A percentile compares a stretch with the other conserved stretches of the same genome.
phyloP scores from a whole-genome alignment of 1,284 basidiomycete genomes.

The Cutaneotrichosporon arboriforme region DNA sequence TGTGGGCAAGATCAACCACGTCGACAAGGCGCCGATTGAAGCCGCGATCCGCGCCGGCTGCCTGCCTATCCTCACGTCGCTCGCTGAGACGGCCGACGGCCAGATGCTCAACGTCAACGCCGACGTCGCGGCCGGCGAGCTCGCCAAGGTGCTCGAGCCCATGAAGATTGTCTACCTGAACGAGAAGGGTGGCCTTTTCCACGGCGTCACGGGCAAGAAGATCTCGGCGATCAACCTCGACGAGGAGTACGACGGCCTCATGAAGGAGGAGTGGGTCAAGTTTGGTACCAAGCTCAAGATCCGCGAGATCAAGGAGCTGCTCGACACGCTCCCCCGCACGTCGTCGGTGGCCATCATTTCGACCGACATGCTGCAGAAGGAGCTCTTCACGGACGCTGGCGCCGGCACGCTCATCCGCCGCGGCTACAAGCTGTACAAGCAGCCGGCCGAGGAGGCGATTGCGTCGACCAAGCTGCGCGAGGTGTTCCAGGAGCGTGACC shows the following conservation, averaged over 20 bases:
- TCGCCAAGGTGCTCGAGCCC: slow-evolving; percentile 93
- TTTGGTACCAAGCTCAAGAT: slow-evolving; percentile 99
- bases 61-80: slow-evolving; percentile 82
- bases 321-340: slow-evolving; percentile 95
- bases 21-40: slow-evolving; percentile 91
- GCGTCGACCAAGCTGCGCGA: slow-evolving; percentile 90
- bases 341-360: slow-evolving; percentile 98
- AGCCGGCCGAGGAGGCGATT: slow-evolving; percentile 71
- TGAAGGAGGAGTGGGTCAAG: slow-evolving; percentile 99
- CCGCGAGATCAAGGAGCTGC: slow-evolving; percentile 97
- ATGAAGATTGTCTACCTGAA: slow-evolving; percentile 98
- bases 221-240: slow-evolving; percentile 95
- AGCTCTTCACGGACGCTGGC: slow-evolving; percentile 97
- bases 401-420: slow-evolving; percentile 96
- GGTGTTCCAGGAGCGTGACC: slow-evolving; percentile 88
- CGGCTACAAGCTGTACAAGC: slow-evolving; percentile 95
- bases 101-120: slow-evolving; percentile 97
- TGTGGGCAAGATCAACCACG: slow-evolving; percentile 83
- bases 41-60: slow-evolving; percentile 90
- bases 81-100: slow-evolving; percentile 84
- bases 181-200: slow-evolving; percentile 97
- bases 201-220: slow-evolving; percentile 92
- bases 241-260: slow-evolving; percentile 94
- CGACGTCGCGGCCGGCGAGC: slow-evolving; percentile 90
- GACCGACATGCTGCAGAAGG: slow-evolving; percentile 87